A percentile compares a stretch with the other conserved stretches of the same genome.
Evolutionary conservation across 352 stramenopile genomes (phyloP).

Genomic region (Pseudoperonospora humuli): DNA sequence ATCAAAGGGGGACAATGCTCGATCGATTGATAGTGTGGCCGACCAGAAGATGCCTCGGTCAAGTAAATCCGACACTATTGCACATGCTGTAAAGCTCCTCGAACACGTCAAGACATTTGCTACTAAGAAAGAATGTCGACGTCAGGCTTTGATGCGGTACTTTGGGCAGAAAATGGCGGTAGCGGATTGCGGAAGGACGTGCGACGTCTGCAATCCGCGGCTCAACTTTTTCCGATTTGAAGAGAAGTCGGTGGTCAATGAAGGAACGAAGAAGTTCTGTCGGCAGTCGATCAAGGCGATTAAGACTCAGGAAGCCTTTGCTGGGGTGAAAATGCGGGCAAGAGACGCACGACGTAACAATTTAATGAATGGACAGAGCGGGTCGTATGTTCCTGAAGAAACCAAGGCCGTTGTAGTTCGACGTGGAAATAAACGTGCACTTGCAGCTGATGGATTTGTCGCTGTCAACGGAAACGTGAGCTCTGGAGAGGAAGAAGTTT

Average conservation of each 20-base stretch:
- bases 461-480: conserved; percentile 42
- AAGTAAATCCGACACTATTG: conserved; percentile 5
- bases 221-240: conserved; percentile 49
- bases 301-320: conserved; percentile 10
- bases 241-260: conserved; percentile 17
- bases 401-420: conserved; percentile 44
- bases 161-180: conserved; percentile 45
- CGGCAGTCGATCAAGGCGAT: conserved; percentile 16
- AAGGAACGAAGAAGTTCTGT: conserved; percentile 21
- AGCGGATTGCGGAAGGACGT: conserved; percentile 35
- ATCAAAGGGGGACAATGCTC: not conserved
- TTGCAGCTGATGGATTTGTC: conserved; percentile 45
- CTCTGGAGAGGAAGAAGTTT: conserved; percentile 26
- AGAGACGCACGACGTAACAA: conserved; percentile 33
- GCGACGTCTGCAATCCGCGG: conserved; percentile 51
- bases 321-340: conserved; percentile 21
- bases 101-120: conserved; percentile 35
- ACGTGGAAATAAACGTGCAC: conserved; percentile 10
- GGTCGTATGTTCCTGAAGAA: conserved; percentile 38
- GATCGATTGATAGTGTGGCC: not conserved
- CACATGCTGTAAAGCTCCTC: conserved; percentile 30
- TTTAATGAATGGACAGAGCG: conserved; percentile 35
- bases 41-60: conserved; percentile 3
- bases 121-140: conserved; percentile 42
- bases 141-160: conserved; percentile 43